Evolutionary conservation across 2,329 filamentous ascomycete species (phyloP).

Genomic region (Trichophaea hybrida): DNA sequence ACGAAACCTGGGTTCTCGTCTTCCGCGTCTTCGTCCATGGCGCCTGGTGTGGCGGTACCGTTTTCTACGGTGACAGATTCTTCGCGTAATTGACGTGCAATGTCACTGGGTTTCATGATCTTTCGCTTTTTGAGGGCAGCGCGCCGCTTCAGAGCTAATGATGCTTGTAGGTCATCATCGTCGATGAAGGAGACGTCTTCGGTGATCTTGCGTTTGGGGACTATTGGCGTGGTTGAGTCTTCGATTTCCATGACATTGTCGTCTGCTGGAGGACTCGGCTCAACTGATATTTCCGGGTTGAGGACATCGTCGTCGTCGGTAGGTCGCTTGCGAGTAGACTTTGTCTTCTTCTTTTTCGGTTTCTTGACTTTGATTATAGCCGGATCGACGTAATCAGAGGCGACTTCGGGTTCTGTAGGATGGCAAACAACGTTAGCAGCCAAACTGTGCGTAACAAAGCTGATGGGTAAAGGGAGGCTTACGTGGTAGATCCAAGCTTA

Average conservation of each 20-base stretch:
- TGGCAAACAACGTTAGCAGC: conserved; percentile 6
- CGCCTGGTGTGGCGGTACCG: conserved; percentile 38
- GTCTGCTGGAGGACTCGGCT: not conserved
- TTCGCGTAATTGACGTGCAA: conserved; percentile 63
- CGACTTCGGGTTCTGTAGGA: conserved; percentile 45
- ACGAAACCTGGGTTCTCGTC: conserved; percentile 53
- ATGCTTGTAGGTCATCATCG: conserved; percentile 82
- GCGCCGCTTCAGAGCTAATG: conserved; percentile 66
- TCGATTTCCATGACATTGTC: conserved; percentile 27
- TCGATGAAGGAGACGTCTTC: conserved; percentile 51
- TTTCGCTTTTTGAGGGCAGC: conserved; percentile 85
- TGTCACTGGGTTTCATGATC: conserved; percentile 68
- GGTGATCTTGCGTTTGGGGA: conserved; percentile 21
- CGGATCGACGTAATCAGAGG: conserved; percentile 77
- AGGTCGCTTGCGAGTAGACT: conserved; percentile 55
- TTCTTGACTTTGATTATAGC: conserved; percentile 88
- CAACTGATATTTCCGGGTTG: conserved; percentile 29
- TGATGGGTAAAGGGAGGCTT: conserved; percentile 26
- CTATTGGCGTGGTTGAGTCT: conserved; percentile 4
- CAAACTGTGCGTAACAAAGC: not conserved
- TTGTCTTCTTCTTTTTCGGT: conserved; percentile 72
- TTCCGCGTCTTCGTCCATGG: conserved; percentile 38
- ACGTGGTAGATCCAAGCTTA: conserved; percentile 62
- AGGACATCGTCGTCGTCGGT: conserved; percentile 47
- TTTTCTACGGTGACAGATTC: conserved; percentile 38